phyloP scores from a whole-genome alignment of 192 early-diverging fungal species.

The Umbelopsis vinacea region DNA sequence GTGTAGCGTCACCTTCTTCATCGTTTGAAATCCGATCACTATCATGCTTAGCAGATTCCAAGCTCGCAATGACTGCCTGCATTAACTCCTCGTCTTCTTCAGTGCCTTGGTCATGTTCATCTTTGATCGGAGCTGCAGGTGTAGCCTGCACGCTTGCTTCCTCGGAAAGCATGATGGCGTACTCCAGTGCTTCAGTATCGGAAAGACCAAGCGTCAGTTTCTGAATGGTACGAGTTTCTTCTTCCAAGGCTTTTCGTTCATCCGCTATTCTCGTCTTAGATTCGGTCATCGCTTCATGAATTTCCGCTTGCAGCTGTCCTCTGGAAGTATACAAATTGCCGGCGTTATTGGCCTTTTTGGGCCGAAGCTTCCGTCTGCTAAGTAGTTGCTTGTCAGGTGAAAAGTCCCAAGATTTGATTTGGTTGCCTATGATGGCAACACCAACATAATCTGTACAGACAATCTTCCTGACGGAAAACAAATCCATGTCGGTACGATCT shows the following conservation, averaged over 20 bases:
- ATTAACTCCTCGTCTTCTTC: slow-evolving; percentile 39
- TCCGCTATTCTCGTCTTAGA: slow-evolving; percentile 29
- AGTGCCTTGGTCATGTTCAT: not conserved
- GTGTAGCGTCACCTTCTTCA: not conserved
- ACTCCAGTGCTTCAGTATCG: slow-evolving; percentile 59
- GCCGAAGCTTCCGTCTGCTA: slow-evolving; percentile 21
- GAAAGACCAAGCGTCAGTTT: slow-evolving; percentile 48
- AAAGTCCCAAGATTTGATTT: slow-evolving; percentile 63
- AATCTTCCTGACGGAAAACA: slow-evolving; percentile 41
- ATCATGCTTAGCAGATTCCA: slow-evolving; percentile 23
- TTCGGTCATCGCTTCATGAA: slow-evolving; percentile 48
- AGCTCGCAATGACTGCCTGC: slow-evolving; percentile 39
- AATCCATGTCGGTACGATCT: slow-evolving; percentile 39
- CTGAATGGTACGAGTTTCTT: slow-evolving; percentile 15
- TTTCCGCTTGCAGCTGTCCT: slow-evolving; percentile 39
- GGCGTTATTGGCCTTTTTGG: slow-evolving; percentile 26
- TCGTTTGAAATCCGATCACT: not conserved
- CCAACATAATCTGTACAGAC: slow-evolving; percentile 46
- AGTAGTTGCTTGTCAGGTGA: slow-evolving; percentile 43
- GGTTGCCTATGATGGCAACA: slow-evolving; percentile 49
- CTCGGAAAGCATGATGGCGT: slow-evolving; percentile 59
- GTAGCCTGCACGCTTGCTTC: slow-evolving; percentile 7
- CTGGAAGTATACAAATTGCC: not conserved
- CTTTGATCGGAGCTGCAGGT: not conserved
- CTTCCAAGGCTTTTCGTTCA: slow-evolving; percentile 36